Base-by-base conservation (phyloP, 192 early-diverging fungal genomes). In the Mycoemilia scoparia region DNA sequence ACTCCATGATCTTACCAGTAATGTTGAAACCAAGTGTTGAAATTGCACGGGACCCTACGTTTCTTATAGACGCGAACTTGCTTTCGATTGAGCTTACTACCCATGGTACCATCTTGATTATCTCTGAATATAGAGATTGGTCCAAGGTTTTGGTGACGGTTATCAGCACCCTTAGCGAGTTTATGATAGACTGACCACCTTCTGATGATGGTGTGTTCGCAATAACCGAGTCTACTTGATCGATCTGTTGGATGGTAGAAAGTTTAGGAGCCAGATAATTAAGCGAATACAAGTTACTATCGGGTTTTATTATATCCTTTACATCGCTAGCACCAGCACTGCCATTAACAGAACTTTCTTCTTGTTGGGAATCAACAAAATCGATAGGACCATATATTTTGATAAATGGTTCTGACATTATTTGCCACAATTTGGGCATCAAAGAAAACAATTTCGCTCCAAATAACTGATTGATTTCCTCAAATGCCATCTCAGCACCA, bases 11-110 rank as follows among this genome's bases (percentile, higher is more conserved):
- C 2, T 60, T 56, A 0, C 70, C 57, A 2, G 79, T 77, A 17
- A 78, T 61, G 1, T 74, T 71, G 15, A 68, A 45, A 31, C 72
- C 74, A 7, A 92, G 59, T 5, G 69, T 65, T 4, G 85, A 77
- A 12, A 99, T 43, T 16, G 81, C 77, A 4, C 71, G 69, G 4
- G 88, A 72, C 1, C 84, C 81, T 31, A 77, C 69, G 42, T 77
- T 63, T 0, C 95, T 73, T 26, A 95, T 66, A 2, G 87, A 63
- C 0, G 84, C 60, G 37, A 68, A 78, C 17, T 66, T 57, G 20
- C 79, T 73, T 8, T 70, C 51, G 14, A 89, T 57, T 14, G 76
- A 66, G 24, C 57, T 64, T 12, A 70, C 55, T 17, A 82, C 66
- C 38, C 71, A 66, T 20, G 73, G 70, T 25, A 93, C 48, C 16